Evolutionary conservation across 345 rosid species (phyloP).

Genomic region (Linum tenue): DNA sequence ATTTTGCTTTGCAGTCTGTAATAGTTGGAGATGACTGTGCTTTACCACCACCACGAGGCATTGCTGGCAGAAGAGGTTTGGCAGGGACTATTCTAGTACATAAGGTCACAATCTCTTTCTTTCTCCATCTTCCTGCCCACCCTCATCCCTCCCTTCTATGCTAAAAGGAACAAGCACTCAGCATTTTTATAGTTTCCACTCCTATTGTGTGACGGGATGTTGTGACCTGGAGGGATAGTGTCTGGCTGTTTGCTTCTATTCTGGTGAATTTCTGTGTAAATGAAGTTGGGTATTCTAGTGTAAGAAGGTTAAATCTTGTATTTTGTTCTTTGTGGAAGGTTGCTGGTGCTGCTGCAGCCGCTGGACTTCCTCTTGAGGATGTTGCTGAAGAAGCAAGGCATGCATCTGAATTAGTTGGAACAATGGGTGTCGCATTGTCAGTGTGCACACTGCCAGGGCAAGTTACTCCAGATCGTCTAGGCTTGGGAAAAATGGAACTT

Average conservation of each 20-base stretch:
- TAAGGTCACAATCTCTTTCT: conserved; percentile 45
- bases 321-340: conserved; percentile 20
- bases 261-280: no score
- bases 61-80: conserved; percentile 87
- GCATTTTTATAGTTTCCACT: no score
- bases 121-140: conserved; percentile 5
- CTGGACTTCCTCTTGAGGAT: conserved; percentile 66
- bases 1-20: conserved; percentile 50
- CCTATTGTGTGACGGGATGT: no score
- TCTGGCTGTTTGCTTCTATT: no score
- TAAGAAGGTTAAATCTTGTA: neutral
- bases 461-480: conserved; percentile 80
- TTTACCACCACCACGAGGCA: conserved; percentile 85
- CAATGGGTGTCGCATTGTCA: conserved; percentile 92
- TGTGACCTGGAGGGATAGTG: no score
- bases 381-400: conserved; percentile 73
- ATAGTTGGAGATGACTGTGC: conserved; percentile 98
- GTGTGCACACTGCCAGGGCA: conserved; percentile 89
- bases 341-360: conserved; percentile 93
- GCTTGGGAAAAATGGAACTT: conserved; percentile 86
- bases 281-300: neutral
- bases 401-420: conserved; percentile 81
- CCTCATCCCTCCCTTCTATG: neutral
- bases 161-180: no score
- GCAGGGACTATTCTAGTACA: conserved; percentile 89